Evolutionary conservation across 352 stramenopile species (phyloP).

Genomic region (Globisporangium cylindrosporum): DNA sequence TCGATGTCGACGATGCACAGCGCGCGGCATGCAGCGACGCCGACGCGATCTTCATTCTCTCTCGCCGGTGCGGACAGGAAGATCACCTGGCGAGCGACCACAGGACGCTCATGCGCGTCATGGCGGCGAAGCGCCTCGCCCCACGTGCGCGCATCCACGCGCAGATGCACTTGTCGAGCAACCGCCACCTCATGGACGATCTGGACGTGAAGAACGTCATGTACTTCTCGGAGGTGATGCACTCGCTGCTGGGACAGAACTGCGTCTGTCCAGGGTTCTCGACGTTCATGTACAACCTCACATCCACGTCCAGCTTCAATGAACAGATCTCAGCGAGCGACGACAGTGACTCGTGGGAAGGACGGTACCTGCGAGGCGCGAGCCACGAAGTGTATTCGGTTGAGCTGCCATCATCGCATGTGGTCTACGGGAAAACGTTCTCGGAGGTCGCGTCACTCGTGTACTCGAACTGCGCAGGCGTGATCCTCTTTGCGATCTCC

Average conservation of each 20-base stretch:
- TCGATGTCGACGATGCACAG: constrained; percentile 77
- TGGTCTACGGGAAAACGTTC: constrained; percentile 71
- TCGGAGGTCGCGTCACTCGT: constrained; percentile 73
- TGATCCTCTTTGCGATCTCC: constrained; percentile 76
- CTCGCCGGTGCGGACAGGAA: constrained; percentile 59
- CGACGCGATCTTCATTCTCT: constrained; percentile 80
- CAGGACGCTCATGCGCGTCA: constrained; percentile 75
- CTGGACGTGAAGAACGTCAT: constrained; percentile 76
- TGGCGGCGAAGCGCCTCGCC: constrained; percentile 67
- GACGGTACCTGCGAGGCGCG: constrained; percentile 68
- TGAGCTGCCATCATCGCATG: constrained; percentile 42
- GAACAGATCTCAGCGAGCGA: constrained; percentile 23
- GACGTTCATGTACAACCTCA: constrained; percentile 87
- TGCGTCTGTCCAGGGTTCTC: constrained; percentile 85
- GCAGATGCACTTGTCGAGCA: constrained; percentile 75
- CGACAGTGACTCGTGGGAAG: constrained; percentile 52
- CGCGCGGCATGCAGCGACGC: constrained; percentile 59
- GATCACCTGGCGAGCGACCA: constrained; percentile 73
- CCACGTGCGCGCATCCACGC: constrained; percentile 56
- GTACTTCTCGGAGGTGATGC: constrained; percentile 77
- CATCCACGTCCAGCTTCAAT: constrained; percentile 74
- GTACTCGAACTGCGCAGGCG: constrained; percentile 69
- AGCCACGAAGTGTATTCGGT: constrained; percentile 84
- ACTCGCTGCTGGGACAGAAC: constrained; percentile 82
- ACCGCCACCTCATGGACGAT: constrained; percentile 72